Base-by-base conservation (phyloP, 176 grass and related monocot species). In the Puccinellia tenuiflora region DNA sequence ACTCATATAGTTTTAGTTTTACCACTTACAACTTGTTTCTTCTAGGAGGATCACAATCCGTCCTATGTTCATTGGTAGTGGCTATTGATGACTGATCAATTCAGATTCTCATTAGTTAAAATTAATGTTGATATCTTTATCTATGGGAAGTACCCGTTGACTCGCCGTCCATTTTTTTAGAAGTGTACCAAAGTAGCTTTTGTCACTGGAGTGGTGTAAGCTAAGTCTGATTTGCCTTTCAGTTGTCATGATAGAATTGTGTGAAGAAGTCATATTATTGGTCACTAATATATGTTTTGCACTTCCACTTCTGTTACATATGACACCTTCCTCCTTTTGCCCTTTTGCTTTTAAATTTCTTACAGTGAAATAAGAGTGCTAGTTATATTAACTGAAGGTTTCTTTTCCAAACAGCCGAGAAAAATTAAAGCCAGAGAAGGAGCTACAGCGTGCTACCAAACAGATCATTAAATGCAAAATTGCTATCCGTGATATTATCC, bases 341-440 rank as follows among this genome's bases (percentile, higher is more conserved):
- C 67, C 9, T 22, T 28, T 68, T 70, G 21, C 33, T 70, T 78
- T 76, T 28, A 79, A 68, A 51, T 37, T 69, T 30, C 33, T 17
- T 84, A 69, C 35, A 81, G 54, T 54, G 34, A 82, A 77, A 14
- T 51, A 72, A 67, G 21, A 25, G 46, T 78, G 60, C n/a, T 83
- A 76, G 51, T 68, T 63, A 81, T 81, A 86, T 37, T 82, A 57
- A 86, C 70, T 84, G 62, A 68, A 53, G 21, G 16, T 85, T 81
- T 39, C 38, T 53, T 84, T 86, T 78, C 53, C 24, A 54, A 79
- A 65, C 89, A 99, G 96, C 73, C 92, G 85, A 57, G 96, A 99
- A 83, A 99, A 99, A 88, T 65, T 99, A 83, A 96, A 88, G 84
- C 96, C 96, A 78, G 91, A 96, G 83, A 99, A 99, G 83, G 96